Conservation (phyloP, 768 basidiomycete genomes). For the Suillus brevipes region DNA sequence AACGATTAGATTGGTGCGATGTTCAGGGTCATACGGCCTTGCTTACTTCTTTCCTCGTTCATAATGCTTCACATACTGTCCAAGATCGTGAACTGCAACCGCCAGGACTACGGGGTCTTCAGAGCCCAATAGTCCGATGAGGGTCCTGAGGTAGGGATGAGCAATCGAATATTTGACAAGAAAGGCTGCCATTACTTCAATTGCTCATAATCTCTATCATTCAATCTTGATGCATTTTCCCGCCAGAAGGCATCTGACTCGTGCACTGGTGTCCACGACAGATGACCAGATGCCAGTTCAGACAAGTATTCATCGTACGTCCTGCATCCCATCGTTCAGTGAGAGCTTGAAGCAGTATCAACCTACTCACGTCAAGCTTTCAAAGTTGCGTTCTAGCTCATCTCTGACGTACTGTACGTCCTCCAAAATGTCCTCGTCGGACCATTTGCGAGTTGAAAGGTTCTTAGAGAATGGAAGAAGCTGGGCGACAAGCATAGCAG, state of each 20-base stretch:
- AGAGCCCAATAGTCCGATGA: conserved; percentile 70
- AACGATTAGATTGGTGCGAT: not conserved
- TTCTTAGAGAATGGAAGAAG: conserved; percentile 86
- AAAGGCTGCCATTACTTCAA: conserved; percentile 59
- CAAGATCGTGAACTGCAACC: conserved; percentile 91
- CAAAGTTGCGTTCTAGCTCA: conserved; percentile 81
- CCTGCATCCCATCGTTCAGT: conserved; percentile 39
- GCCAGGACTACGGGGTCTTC: conserved; percentile 79
- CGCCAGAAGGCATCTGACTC: conserved; percentile 98
- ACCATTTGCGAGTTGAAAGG: conserved; percentile 82
- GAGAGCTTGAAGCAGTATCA: not conserved
- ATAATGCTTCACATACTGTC: conserved; percentile 90
- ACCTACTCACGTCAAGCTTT: conserved; percentile 79
- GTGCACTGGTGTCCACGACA: conserved; percentile 96
- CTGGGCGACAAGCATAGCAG: conserved; percentile 88
- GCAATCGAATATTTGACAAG: not conserved
- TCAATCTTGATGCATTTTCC: conserved; percentile 85
- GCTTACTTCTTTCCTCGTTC: conserved; percentile 90
- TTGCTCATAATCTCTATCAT: conserved; percentile 81
- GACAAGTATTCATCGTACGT: conserved; percentile 97
- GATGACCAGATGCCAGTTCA: conserved; percentile 84
- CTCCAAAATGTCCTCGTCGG: conserved; percentile 92
- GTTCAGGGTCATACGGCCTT: not conserved
- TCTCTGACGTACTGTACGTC: conserved; percentile 87
- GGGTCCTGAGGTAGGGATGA: conserved; percentile 47